These are phyloP conservation scores for Picea sitchensis DNA, from an alignment of 75 land plant species.

Conservation along the genomic window DNA sequence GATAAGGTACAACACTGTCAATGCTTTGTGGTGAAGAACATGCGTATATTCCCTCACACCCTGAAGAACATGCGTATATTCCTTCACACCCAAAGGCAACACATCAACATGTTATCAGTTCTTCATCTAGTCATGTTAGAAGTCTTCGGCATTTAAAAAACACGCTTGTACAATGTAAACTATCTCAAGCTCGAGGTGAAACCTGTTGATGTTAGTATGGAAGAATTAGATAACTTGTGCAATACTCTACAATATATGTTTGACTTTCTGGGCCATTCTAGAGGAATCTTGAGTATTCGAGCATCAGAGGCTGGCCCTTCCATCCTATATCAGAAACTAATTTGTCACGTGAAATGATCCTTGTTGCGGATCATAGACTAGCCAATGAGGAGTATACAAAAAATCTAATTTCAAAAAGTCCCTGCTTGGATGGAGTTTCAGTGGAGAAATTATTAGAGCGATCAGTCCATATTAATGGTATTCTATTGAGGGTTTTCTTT, in stretches of 20 bases:
- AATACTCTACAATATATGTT: constrained; percentile 32
- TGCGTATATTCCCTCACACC: constrained; percentile 13
- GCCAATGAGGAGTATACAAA: constrained; percentile 43
- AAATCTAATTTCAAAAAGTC: constrained; percentile 20
- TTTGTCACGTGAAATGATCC: constrained; percentile 49
- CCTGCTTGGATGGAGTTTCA: constrained; percentile 26
- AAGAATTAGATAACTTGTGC: constrained; percentile 51
- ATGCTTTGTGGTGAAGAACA: constrained; percentile 59
- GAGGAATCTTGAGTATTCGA: constrained; percentile 46
- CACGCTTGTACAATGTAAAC: constrained; percentile 82
- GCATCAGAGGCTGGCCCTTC: constrained; percentile 25
- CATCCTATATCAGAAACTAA: constrained; percentile 36
- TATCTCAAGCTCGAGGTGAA: constrained; percentile 75
- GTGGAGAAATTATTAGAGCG: constrained; percentile 58
- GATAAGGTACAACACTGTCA: constrained; percentile 87
- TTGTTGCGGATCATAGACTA: constrained; percentile 32
- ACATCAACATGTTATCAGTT: constrained; percentile 72
- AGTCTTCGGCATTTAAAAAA: constrained; percentile 85
- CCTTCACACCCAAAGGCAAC: constrained; percentile 47
- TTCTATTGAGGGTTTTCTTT: constrained; percentile 53
- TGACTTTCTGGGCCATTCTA: constrained; percentile 30
- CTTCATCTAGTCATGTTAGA: constrained; percentile 89
- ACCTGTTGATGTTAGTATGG: constrained; percentile 46
- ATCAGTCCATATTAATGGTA: constrained; percentile 57
- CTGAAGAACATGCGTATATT: constrained; percentile 15